phyloP scores from a whole-genome alignment of 345 rosid species.

The Rhodamnia rubescens region DNA sequence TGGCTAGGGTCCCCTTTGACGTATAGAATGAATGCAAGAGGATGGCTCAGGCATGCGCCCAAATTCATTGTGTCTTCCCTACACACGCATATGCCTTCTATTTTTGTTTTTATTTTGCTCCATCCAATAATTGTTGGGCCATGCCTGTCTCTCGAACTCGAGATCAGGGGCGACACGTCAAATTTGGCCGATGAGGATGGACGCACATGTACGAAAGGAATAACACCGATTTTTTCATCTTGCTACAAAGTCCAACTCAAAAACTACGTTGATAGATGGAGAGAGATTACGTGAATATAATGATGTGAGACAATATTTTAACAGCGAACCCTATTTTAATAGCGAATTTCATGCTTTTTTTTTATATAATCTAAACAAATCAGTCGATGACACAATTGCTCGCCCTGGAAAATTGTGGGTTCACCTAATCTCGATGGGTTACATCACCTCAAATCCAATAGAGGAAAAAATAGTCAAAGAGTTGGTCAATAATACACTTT shows the following conservation, averaged over 20 bases:
- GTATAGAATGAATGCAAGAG: not conserved
- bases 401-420: not conserved
- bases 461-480: not conserved
- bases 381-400: not conserved
- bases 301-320: rapidly evolving
- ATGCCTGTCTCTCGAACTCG: not conserved
- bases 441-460: not conserved
- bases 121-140: not conserved
- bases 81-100: not conserved
- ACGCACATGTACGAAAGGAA: not conserved
- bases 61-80: not conserved
- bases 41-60: not conserved
- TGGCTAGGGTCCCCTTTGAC: not conserved
- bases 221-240: too few relatives aligned
- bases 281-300: rapidly evolving
- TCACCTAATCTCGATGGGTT: not conserved
- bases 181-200: not conserved
- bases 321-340: not conserved
- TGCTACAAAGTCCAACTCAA: not conserved
- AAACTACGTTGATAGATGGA: not conserved
- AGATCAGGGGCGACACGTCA: rapidly evolving
- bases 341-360: not conserved
- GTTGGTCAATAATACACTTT: not conserved
- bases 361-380: not conserved
- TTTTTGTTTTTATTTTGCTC: not conserved